Conservation (phyloP, 345 rosid genomes). For the Lepidium didymum region DNA sequence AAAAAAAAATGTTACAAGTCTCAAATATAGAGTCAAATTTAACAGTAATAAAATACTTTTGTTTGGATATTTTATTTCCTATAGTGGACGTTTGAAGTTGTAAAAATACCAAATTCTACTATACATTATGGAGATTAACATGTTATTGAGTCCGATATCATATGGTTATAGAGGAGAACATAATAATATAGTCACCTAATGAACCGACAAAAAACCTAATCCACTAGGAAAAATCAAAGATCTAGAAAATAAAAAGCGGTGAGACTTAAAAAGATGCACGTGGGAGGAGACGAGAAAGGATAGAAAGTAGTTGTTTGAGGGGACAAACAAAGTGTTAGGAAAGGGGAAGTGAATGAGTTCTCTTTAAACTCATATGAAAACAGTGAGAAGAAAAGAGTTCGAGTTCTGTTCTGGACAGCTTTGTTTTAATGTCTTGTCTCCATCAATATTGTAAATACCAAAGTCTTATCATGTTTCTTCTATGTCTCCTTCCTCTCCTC, state of each 20-base stretch:
- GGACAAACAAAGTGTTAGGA: constrained; percentile 15
- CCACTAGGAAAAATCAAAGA: constrained; percentile 3
- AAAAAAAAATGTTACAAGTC: too few relatives aligned
- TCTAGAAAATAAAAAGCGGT: background rate
- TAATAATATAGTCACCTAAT: background rate
- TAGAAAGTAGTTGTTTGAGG: constrained; percentile 11
- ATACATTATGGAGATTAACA: background rate
- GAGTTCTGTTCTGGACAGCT: constrained; percentile 12
- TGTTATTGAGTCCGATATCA: background rate
- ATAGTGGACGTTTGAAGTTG: too few relatives aligned
- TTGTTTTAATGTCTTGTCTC: constrained; percentile 14
- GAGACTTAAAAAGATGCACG: constrained; percentile 22
- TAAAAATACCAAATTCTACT: background rate
- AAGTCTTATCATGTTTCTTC: constrained; percentile 26
- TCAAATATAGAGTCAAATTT: too few relatives aligned
- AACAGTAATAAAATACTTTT: too few relatives aligned
- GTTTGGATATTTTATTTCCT: too few relatives aligned
- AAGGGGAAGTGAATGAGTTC: constrained; percentile 17
- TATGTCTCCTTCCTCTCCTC: constrained; percentile 14
- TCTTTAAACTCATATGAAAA: constrained; percentile 2
- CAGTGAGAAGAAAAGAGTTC: background rate
- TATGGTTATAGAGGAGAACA: too few relatives aligned
- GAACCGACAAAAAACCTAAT: constrained; percentile 20
- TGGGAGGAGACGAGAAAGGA: constrained; percentile 7
- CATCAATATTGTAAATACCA: constrained; percentile 3